A percentile compares a stretch with the other conserved stretches of the same genome.
Evolutionary conservation across 768 basidiomycete genomes (phyloP).

Genomic region (Lactifluus rugatus): DNA sequence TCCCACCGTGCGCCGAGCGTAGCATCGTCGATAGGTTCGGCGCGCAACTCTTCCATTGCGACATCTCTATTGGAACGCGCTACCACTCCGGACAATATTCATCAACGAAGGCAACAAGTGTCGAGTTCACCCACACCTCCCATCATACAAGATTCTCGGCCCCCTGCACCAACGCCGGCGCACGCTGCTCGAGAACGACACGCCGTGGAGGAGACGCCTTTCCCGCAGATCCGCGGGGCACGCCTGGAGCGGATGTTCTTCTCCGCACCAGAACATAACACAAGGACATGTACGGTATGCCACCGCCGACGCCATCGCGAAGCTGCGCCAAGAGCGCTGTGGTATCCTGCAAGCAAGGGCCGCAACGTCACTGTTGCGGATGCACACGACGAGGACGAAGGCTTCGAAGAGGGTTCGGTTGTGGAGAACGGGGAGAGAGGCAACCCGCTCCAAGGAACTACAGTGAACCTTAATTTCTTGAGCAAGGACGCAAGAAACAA

Average conservation of each 20-base stretch:
- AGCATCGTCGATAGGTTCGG: conserved; percentile 12
- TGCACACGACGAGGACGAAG: conserved; percentile 16
- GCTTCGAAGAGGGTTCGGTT: conserved; percentile 19
- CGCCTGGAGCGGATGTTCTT: conserved; percentile 76
- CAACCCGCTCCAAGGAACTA: neutral
- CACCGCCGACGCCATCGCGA: conserved; percentile 34
- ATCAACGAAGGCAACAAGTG: neutral
- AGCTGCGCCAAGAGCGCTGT: conserved; percentile 20
- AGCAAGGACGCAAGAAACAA: conserved; percentile 14
- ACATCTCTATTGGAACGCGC: neutral
- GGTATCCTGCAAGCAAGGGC: conserved; percentile 21
- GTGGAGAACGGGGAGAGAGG: neutral
- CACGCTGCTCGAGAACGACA: conserved; percentile 8
- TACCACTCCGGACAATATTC: neutral
- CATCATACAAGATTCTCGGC: neutral
- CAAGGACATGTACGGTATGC: conserved; percentile 59
- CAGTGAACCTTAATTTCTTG: conserved; percentile 13
- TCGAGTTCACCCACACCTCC: neutral
- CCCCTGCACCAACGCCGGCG: conserved; percentile 10
- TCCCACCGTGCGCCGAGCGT: conserved; percentile 15
- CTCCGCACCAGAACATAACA: conserved; percentile 66
- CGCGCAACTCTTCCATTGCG: neutral
- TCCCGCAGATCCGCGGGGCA: conserved; percentile 76
- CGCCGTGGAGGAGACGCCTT: conserved; percentile 40
- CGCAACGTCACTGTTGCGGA: conserved; percentile 10